phyloP scores from a whole-genome alignment of 306 rosid species.

The Vigna trinervia region DNA sequence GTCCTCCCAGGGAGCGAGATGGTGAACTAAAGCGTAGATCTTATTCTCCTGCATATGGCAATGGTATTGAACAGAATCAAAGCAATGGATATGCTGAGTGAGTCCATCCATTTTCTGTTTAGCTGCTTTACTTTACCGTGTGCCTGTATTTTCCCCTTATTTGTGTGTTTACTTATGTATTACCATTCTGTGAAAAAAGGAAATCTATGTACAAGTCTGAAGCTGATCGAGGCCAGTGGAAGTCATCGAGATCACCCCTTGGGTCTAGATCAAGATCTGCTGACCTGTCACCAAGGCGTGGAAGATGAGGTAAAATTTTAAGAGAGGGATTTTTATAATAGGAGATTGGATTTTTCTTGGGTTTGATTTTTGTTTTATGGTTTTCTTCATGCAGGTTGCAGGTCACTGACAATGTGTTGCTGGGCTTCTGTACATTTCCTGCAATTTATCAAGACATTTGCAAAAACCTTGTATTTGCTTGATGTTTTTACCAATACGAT shows the following conservation, averaged over 20 bases:
- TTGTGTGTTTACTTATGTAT: conserved; percentile 26
- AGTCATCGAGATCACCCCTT: conserved; percentile 86
- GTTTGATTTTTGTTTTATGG: conserved; percentile 27
- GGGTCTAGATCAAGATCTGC: conserved; percentile 83
- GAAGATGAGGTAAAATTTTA: conserved; percentile 58
- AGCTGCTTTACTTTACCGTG: conserved; percentile 16
- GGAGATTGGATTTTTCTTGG: neutral
- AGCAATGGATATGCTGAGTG: conserved; percentile 70
- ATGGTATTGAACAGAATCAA: conserved; percentile 59
- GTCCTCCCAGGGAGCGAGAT: conserved; percentile 68
- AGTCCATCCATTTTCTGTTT: conserved; percentile 39
- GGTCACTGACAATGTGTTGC: conserved; percentile 39
- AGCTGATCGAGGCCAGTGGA: conserved; percentile 72
- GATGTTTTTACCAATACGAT: conserved; percentile 12
- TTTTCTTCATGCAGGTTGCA: conserved; percentile 43
- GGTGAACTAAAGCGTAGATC: conserved; percentile 69
- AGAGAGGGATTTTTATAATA: neutral
- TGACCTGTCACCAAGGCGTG: conserved; percentile 73
- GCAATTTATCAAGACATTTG: conserved; percentile 23
- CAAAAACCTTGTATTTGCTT: conserved; percentile 38
- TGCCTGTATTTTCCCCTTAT: neutral
- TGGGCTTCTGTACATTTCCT: conserved; percentile 45
- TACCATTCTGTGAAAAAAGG: conserved; percentile 48
- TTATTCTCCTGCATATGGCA: conserved; percentile 79
- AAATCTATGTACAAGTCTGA: conserved; percentile 69